These are phyloP conservation scores for Crucihimalaya himalaica DNA, from an alignment of 345 rosid genomes.

Conservation along the genomic window DNA sequence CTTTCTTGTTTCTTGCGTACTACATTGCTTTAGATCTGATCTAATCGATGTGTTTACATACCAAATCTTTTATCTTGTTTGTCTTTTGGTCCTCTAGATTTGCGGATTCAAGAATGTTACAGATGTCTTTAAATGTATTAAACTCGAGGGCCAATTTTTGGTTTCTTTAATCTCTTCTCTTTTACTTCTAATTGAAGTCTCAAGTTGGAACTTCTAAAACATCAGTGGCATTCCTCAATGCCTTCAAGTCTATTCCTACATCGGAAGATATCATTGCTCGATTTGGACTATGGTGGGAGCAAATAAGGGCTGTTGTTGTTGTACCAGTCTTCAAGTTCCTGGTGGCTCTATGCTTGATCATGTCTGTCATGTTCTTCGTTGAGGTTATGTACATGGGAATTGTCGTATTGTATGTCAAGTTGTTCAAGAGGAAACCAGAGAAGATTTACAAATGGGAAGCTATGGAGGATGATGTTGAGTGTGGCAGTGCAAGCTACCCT, in stretches of 20 bases:
- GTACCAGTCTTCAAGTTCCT: slow-evolving; percentile 46
- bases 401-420: slow-evolving; percentile 44
- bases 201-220: slow-evolving; percentile 28
- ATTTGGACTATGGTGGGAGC: slow-evolving; percentile 34
- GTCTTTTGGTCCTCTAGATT: slow-evolving; percentile 3
- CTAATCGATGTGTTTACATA: neutral
- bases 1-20: slow-evolving; percentile 8
- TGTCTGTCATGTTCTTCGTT: slow-evolving; percentile 55
- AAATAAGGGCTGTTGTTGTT: slow-evolving; percentile 31
- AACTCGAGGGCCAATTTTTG: slow-evolving; percentile 9
- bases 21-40: slow-evolving; percentile 36
- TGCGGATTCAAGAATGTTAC: slow-evolving; percentile 16
- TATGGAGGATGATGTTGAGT: slow-evolving; percentile 49
- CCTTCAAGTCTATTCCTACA: slow-evolving; percentile 24
- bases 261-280: neutral
- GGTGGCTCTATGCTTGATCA: slow-evolving; percentile 43
- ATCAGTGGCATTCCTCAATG: slow-evolving; percentile 20
- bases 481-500: slow-evolving; percentile 44
- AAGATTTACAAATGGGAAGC: slow-evolving; percentile 50
- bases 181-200: slow-evolving; percentile 35
- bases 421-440: slow-evolving; percentile 47
- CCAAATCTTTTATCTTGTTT: neutral
- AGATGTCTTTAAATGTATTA: slow-evolving; percentile 7
- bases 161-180: slow-evolving; percentile 12
- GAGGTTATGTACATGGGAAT: slow-evolving; percentile 57